Base-by-base conservation (phyloP, 495 filamentous ascomycete species). In the Aspergillus steynii region DNA sequence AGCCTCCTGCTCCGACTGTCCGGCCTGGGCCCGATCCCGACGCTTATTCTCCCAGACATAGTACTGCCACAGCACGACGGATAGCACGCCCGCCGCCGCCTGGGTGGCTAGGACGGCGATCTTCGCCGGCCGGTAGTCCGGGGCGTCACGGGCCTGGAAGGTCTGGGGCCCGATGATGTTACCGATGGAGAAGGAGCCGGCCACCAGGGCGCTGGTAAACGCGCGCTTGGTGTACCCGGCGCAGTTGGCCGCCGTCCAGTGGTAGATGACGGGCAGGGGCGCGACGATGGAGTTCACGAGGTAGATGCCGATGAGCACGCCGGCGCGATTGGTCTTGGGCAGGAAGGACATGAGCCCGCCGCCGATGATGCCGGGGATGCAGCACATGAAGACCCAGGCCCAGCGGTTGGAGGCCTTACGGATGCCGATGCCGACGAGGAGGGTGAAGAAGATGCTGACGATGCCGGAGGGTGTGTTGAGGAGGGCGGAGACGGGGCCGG, bases 391-490 rank as follows among this genome's bases (percentile, higher is more conserved):
- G 32, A 83, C 73, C 53, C 75, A 80, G 10, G 77, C 60, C 80
- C 82, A 83, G 9, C 82, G 76, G 46, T 79, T 66, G 12, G 75
- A 78, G 4, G 72, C 74, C 25, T 64, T 61, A 4, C 71, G 66
- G 37, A 81, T 70, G 1, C 71, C 75, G 49, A 69, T 71, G 0
- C 83, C 83, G 0, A 82, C 78, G 7, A 77, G 55, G 7, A 89
- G 68, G 9, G 83, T 86, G 26, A 83, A 77, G 3, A 68, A 42
- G 52, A 85, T 84, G 57, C 82, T 83, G 29, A 88, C 77, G 8
- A 82, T 69, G 1, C 87, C 86, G 25, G 83, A 86, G 0, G 86
- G 85, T 63, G 84, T 88, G 53, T 88, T 88, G n/a, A 89, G 78
- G 25, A 88, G 74, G 1, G 84, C 82, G 3, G 82, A 71, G 49